A percentile compares a stretch with the other conserved stretches of the same genome.
These are phyloP conservation scores for Coleophoma eucalyptorum DNA, from an alignment of 2,329 filamentous ascomycete genomes.

Conservation along the genomic window DNA sequence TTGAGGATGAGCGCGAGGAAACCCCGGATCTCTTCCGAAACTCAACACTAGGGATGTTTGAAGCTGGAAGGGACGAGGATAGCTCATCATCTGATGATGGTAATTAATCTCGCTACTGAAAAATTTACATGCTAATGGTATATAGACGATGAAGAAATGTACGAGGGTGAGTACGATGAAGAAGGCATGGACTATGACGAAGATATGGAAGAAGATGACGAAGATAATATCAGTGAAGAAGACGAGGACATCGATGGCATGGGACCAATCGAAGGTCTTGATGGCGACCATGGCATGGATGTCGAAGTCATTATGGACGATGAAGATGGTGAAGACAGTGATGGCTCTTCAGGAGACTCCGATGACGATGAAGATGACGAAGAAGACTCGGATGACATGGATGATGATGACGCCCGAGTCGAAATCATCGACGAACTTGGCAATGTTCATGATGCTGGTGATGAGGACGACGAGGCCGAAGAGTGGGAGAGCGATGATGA, in stretches of 20 bases:
- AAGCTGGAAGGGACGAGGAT: conserved; percentile 76
- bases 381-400: conserved; percentile 48
- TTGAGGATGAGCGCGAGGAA: conserved; percentile 84
- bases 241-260: conserved; percentile 79
- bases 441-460: conserved; percentile 42
- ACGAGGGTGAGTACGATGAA: conserved; percentile 81
- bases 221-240: conserved; percentile 86
- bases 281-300: conserved; percentile 54
- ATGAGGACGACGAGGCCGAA: conserved; percentile 55
- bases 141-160: conserved; percentile 85
- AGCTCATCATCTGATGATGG: conserved; percentile 70
- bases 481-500: conserved; percentile 59
- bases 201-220: conserved; percentile 72
- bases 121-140: conserved; percentile 21
- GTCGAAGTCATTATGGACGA: conserved; percentile 78
- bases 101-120: conserved; percentile 17
- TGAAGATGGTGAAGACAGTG: conserved; percentile 57
- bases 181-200: conserved; percentile 87
- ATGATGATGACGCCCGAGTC: conserved; percentile 40
- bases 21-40: conserved; percentile 97
- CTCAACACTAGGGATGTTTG: conserved; percentile 91
- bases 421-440: conserved; percentile 63
- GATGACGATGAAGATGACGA: conserved; percentile 51
- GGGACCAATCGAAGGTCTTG: conserved; percentile 76
- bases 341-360: conserved; percentile 55